phyloP scores from a whole-genome alignment of 2,329 filamentous ascomycete genomes.

The Cryphonectria nitschkei region DNA sequence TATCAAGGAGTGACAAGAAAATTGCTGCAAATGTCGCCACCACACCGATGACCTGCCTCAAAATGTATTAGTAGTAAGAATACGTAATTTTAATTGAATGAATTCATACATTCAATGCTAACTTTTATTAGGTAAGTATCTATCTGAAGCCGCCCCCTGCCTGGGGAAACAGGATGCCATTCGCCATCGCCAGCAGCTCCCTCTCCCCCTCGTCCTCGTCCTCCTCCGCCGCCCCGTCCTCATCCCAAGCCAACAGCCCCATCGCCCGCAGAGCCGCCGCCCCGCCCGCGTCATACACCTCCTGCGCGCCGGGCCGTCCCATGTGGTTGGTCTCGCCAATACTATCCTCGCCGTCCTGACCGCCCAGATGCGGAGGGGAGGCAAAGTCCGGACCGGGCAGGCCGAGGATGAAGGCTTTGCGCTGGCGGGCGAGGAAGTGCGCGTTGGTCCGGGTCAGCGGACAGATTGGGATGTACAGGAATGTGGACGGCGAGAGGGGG shows the following conservation, averaged over 20 bases:
- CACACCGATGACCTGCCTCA: neutral
- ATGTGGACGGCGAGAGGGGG: constrained; percentile 26
- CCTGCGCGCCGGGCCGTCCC: constrained; percentile 42
- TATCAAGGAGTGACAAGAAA: neutral
- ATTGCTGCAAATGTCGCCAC: neutral
- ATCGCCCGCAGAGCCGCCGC: constrained; percentile 46
- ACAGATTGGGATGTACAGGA: constrained; percentile 47
- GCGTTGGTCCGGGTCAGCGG: constrained; percentile 48
- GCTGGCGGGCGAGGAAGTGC: constrained; percentile 46
- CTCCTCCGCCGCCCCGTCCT: constrained; percentile 37
- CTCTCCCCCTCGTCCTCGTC: constrained; percentile 38
- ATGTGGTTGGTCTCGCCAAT: constrained; percentile 40
- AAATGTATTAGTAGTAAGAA: neutral
- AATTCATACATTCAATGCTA: neutral
- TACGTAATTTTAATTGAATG: no score
- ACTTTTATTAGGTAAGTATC: neutral
- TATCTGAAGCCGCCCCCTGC: constrained; percentile 23
- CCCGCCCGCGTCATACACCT: constrained; percentile 45
- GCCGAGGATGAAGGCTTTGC: constrained; percentile 47
- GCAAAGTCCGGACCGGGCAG: constrained; percentile 46
- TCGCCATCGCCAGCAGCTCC: constrained; percentile 43
- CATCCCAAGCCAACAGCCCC: constrained; percentile 47
- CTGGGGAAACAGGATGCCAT: constrained; percentile 48
- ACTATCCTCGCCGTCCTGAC: constrained; percentile 31
- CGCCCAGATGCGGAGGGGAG: neutral